These are phyloP conservation scores for Globisporangium echinulatum DNA, from an alignment of 352 stramenopile species.

Conservation along the genomic window DNA sequence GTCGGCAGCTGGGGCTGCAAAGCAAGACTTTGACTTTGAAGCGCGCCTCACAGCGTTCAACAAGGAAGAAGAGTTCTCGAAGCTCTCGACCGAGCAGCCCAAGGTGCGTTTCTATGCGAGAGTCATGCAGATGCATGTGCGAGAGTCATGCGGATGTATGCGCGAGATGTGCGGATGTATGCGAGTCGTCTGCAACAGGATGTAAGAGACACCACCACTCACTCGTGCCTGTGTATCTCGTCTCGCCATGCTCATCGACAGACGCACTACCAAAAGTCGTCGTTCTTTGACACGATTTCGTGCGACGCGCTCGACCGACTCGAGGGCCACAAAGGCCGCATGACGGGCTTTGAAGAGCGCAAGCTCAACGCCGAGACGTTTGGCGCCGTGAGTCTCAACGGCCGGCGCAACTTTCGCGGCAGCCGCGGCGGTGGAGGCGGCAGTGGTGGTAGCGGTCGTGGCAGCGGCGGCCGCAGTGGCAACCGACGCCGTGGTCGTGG, in stretches of 20 bases:
- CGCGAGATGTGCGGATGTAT: background rate
- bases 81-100: constrained; percentile 43
- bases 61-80: constrained; percentile 77
- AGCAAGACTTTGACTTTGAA: constrained; percentile 70
- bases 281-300: constrained; percentile 89
- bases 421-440: constrained; percentile 37
- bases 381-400: constrained; percentile 78
- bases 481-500: constrained; percentile 16
- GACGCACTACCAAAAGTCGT: constrained; percentile 84
- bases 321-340: constrained; percentile 58
- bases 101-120: constrained; percentile 13
- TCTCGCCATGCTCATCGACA: constrained; percentile 6
- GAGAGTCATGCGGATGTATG: too few relatives aligned
- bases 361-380: constrained; percentile 89
- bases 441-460: constrained; percentile 22
- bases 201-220: too few relatives aligned
- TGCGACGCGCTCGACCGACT: constrained; percentile 82
- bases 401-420: constrained; percentile 73
- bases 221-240: too few relatives aligned
- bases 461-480: constrained; percentile 17
- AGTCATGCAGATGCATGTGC: too few relatives aligned
- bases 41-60: constrained; percentile 58
- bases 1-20: constrained; percentile 10
- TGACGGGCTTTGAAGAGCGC: constrained; percentile 71
- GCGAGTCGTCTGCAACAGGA: background rate